Conservation (phyloP, 1,139 yeast genomes). For the Entelexis sorbosivorans region DNA sequence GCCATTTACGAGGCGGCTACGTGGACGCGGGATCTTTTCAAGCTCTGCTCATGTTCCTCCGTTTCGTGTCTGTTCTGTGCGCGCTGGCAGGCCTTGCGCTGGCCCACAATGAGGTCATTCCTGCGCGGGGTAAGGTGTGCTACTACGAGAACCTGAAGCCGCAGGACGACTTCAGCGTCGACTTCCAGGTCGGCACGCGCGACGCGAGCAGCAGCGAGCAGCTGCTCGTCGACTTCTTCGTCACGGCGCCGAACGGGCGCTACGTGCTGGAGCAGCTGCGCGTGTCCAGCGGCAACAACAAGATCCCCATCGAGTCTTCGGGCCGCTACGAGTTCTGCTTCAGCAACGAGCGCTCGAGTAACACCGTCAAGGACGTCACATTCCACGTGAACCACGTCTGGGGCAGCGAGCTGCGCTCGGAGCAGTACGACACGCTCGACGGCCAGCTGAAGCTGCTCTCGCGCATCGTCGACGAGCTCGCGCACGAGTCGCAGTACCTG, state of each 20-base stretch:
- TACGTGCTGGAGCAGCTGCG: conserved; percentile 41
- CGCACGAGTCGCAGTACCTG: conserved; percentile 78
- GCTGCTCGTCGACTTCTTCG: conserved; percentile 61
- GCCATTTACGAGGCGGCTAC: background rate
- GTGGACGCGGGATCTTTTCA: conserved; percentile 4
- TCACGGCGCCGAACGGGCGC: conserved; percentile 36
- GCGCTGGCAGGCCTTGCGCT: conserved; percentile 16
- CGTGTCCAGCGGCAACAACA: conserved; percentile 73
- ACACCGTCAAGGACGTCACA: conserved; percentile 79
- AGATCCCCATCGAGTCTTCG: conserved; percentile 47
- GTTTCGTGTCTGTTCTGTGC: conserved; percentile 8
- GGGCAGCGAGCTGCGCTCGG: conserved; percentile 75
- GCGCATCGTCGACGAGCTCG: conserved; percentile 72
- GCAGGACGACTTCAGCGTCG: conserved; percentile 78
- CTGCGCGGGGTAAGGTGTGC: conserved; percentile 82
- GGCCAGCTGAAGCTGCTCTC: conserved; percentile 68
- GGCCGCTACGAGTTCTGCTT: conserved; percentile 89
- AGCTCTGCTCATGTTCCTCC: conserved; percentile 7
- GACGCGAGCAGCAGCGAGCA: conserved; percentile 70
- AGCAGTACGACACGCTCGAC: conserved; percentile 72
- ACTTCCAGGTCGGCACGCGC: conserved; percentile 91
- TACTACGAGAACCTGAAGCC: conserved; percentile 71
- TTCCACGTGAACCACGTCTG: conserved; percentile 92
- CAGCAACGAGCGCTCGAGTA: conserved; percentile 66
- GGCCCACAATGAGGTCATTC: conserved; percentile 74